A percentile compares a stretch with the other conserved stretches of the same genome.
Evolutionary conservation across 208 protist genomes (phyloP).

Genomic region (Trypanosoma platydactyli): DNA sequence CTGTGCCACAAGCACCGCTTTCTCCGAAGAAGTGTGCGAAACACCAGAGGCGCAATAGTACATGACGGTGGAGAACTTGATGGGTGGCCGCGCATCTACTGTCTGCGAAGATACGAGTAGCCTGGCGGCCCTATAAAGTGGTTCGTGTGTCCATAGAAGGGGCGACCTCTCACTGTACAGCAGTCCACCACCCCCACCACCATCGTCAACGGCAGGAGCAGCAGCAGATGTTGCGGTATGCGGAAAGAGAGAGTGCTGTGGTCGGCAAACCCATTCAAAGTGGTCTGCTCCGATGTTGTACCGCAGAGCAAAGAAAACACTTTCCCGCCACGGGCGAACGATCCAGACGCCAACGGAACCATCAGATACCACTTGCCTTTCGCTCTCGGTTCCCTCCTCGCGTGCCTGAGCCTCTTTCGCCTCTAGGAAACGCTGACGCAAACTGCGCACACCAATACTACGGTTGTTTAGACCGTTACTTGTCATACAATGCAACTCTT

Average conservation of each 20-base stretch:
- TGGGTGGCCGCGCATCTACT: background rate
- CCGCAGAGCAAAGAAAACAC: conserved; percentile 26
- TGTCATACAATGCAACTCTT: conserved; percentile 5
- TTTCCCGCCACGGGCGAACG: conserved; percentile 26
- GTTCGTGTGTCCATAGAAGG: conserved; percentile 12
- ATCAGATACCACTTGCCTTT: background rate
- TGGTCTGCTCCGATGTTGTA: conserved; percentile 11
- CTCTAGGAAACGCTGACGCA: background rate
- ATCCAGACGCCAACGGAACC: conserved; percentile 28
- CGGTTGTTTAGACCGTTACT: conserved; percentile 5
- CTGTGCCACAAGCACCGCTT: conserved; percentile 1
- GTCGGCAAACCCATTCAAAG: conserved; percentile 20
- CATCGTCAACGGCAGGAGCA: background rate
- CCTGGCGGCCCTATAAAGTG: background rate
- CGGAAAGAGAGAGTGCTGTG: background rate
- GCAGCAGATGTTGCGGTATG: background rate
- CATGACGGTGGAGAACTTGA: conserved; percentile 16
- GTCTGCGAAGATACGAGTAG: background rate
- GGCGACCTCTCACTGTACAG: background rate
- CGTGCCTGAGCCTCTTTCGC: background rate
- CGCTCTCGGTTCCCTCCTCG: background rate
- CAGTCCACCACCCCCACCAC: background rate
- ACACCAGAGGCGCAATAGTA: conserved; percentile 20
- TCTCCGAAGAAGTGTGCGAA: conserved; percentile 1
- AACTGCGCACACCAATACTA: background rate